Evolutionary conservation across 2,329 filamentous ascomycete genomes (phyloP), one percentile per base, ranked within the genome.

Genomic region (Pseudohalonectria lignicola): DNA sequence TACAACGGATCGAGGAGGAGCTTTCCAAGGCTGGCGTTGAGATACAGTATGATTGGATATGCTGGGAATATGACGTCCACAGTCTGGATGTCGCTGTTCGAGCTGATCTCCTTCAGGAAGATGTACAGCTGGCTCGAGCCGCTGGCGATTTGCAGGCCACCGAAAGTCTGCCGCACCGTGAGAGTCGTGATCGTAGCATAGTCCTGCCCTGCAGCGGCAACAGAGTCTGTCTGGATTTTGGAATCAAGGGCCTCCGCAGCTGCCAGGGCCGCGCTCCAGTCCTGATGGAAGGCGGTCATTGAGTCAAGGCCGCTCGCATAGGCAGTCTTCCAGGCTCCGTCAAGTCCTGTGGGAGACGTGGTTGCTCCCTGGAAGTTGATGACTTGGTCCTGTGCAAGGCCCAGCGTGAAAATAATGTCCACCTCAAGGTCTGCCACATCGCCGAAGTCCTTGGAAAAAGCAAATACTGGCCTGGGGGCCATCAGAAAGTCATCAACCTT

Each of bases 101-200:
- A 90, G 43, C 82, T 86, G 51, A 94, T 93, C 55, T 94, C 86
- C 55, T 94, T 94, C 39, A 93, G 61, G 61, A 94, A 94, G 12
- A 94, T 60, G 38, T 88, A 71, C 1, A 82, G 79, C 40, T 82
- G 71, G 1, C 79, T 65, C 4, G 74, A 63, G 12, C 82, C 83
- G 39, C 83, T 76, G 8, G 79, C 74, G 52, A 87, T 83, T 45
- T 79, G 79, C 2, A 84, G 78, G 0, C 77, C 83, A 12, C 80
- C 87, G 59, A 93, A 79, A 1, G 80, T 76, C 57, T 94, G 87
- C 32, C 86, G 76, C n/a, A 86, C 82, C 31, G 78, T 79, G 19
- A 94, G 70, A 1, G 80, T 79, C 8, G 85, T 82, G 40, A 90
- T 80, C 41, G 82, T 78, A 11, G 79, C 70, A 49, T 90, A 90